A percentile compares a stretch with the other conserved stretches of the same genome.
Evolutionary conservation across 2,329 filamentous ascomycete species (phyloP).

Genomic region (Elsinoe australis): DNA sequence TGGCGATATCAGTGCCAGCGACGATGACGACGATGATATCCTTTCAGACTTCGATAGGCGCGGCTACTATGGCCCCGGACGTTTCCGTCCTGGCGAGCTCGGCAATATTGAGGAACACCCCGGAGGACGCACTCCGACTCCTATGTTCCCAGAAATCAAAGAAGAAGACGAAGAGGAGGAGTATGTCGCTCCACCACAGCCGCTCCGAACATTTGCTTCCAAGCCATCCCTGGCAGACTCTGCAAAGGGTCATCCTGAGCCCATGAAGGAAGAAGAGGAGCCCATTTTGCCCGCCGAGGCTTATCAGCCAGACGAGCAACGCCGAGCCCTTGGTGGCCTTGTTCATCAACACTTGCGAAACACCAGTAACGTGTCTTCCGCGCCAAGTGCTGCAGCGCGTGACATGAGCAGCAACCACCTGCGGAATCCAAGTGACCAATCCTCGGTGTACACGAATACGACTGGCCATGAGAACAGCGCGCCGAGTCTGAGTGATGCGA

Average conservation of each 20-base stretch:
- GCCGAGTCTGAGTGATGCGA: conserved; percentile 13
- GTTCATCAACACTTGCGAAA: conserved; percentile 73
- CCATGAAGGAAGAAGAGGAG: conserved; percentile 22
- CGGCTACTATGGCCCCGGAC: conserved; percentile 21
- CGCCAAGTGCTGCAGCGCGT: conserved; percentile 36
- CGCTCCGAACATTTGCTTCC: conserved; percentile 13
- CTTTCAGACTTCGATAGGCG: conserved; percentile 22
- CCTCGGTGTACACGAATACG: conserved; percentile 56
- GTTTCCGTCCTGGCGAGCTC: conserved; percentile 28
- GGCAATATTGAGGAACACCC: conserved; percentile 33
- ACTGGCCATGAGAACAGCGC: conserved; percentile 17
- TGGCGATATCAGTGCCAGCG: conserved; percentile 33
- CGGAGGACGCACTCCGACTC: conserved; percentile 25
- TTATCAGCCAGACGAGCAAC: conserved; percentile 1
- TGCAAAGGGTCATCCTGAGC: conserved; percentile 13
- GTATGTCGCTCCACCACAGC: conserved; percentile 6
- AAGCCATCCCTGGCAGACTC: conserved; percentile 16
- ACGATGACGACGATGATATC: conserved; percentile 33
- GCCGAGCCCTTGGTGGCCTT: conserved; percentile 46
- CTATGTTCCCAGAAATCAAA: conserved; percentile 25
- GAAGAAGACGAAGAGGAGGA: conserved; percentile 27
- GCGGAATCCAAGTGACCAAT: conserved; percentile 70
- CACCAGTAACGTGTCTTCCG: conserved; percentile 50
- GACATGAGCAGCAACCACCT: conserved; percentile 71
- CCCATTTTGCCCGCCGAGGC: conserved; percentile 18